These are phyloP conservation scores for Dictyostelium firmibasis DNA, from an alignment of 78 protist species.

Conservation along the genomic window DNA sequence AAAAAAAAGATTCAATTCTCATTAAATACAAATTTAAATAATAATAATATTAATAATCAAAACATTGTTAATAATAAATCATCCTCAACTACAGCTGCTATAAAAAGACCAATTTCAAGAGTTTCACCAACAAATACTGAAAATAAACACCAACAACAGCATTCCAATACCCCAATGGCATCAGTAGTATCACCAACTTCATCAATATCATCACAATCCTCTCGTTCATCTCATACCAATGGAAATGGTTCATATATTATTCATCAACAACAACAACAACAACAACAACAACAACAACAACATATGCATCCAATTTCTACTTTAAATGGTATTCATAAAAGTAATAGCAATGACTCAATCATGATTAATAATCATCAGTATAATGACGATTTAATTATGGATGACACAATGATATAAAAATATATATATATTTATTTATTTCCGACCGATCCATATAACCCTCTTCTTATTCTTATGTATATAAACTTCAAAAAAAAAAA, in stretches of 20 bases:
- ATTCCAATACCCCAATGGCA: neutral
- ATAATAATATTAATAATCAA: neutral
- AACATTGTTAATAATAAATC: neutral
- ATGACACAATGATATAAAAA: constrained; percentile 11
- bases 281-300: neutral
- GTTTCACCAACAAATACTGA: neutral
- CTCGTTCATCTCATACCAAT: neutral
- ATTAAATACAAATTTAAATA: neutral
- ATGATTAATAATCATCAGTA: neutral
- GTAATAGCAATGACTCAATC: constrained; percentile 4
- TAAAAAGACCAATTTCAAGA: neutral
- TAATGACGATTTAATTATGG: constrained; percentile 17
- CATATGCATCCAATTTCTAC: neutral
- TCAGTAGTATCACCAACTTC: neutral
- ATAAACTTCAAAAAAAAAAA: neutral
- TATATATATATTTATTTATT: neutral
- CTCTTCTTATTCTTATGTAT: neutral
- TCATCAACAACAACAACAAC: neutral
- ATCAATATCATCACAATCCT: neutral
- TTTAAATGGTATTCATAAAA: neutral
- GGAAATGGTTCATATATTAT: neutral
- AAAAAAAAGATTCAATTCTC: neutral
- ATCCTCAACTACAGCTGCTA: neutral
- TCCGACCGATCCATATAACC: neutral
- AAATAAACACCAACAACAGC: neutral